Percentiles rank a stretch among this genome's conserved stretches.
Evolutionary conservation across 75 land plant species (phyloP).

Genomic region (Picea sitchensis): DNA sequence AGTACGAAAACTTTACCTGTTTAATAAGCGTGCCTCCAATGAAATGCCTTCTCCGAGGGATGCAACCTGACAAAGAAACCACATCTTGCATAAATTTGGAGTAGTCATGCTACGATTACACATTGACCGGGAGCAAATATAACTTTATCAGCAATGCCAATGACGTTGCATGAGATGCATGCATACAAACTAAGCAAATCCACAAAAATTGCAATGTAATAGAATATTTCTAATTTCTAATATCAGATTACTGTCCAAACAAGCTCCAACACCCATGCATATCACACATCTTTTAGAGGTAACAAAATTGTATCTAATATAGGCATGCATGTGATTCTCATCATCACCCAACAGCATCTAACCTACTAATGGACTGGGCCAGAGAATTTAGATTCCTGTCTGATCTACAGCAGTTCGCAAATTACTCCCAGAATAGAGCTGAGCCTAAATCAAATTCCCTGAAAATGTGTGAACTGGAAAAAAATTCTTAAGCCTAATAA

Average conservation of each 20-base stretch:
- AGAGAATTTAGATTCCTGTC: too few relatives aligned
- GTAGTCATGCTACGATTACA: not conserved
- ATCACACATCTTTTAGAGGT: not conserved
- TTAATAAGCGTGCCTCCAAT: slow-evolving; percentile 75
- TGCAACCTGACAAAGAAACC: slow-evolving; percentile 46
- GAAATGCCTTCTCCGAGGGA: slow-evolving; percentile 84
- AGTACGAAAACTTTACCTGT: slow-evolving; percentile 37
- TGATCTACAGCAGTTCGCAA: too few relatives aligned
- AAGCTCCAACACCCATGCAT: not conserved
- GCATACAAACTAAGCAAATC: not conserved
- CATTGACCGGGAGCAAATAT: not conserved
- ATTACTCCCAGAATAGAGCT: too few relatives aligned
- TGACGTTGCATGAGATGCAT: not conserved
- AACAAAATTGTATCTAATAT: too few relatives aligned
- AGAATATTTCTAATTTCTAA: not conserved
- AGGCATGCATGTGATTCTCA: too few relatives aligned
- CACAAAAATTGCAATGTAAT: not conserved
- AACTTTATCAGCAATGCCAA: not conserved
- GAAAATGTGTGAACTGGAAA: too few relatives aligned
- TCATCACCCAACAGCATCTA: too few relatives aligned
- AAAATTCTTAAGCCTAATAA: too few relatives aligned
- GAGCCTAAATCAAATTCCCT: too few relatives aligned
- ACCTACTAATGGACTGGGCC: too few relatives aligned
- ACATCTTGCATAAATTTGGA: not conserved
- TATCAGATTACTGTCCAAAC: too few relatives aligned